phyloP scores from a whole-genome alignment of 2,329 filamentous ascomycete species.

The Lasiodiplodia gonubiensis region DNA sequence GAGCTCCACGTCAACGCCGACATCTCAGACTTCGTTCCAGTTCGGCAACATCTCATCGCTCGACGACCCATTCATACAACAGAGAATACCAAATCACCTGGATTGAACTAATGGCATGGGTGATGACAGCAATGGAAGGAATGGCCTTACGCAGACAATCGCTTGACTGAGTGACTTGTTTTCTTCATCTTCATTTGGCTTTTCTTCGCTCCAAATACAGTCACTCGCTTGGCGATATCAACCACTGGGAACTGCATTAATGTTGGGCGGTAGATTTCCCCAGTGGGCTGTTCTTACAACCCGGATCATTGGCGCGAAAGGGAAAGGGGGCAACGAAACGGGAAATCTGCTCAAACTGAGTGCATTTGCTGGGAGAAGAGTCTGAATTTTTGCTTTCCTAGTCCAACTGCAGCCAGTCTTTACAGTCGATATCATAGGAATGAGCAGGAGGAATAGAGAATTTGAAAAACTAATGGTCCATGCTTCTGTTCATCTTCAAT shows the following conservation, averaged over 20 bases:
- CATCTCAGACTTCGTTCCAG: background rate
- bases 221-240: background rate
- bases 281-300: background rate
- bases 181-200: background rate
- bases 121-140: no score
- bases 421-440: background rate
- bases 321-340: no score
- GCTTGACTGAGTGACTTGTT: background rate
- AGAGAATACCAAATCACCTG: background rate
- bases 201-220: background rate
- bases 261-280: background rate
- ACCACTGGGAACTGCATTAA: background rate
- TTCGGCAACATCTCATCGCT: background rate
- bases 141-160: background rate
- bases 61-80: background rate
- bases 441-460: background rate
- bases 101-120: background rate
- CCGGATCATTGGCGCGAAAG: no score
- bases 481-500: no score
- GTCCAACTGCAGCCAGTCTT: background rate
- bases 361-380: no score
- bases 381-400: background rate
- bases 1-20: background rate
- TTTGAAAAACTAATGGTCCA: background rate
- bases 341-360: no score